Evolutionary conservation across 106 monocot genomes (phyloP), one percentile per base, ranked within the genome.

Genomic region (Posidonia australis): DNA sequence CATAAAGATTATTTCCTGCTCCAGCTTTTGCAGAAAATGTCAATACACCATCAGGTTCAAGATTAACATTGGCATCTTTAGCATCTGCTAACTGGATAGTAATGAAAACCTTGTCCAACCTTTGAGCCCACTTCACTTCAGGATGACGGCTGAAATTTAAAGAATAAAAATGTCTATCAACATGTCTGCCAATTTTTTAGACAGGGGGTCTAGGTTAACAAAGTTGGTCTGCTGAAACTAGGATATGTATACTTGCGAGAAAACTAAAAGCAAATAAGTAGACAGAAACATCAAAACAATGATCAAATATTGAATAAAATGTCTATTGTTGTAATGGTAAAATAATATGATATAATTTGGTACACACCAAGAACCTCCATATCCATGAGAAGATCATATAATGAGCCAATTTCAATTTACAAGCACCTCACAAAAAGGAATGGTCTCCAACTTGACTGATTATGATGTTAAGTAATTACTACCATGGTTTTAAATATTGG

Each of bases 41-140:
- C 67, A 92, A 84, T 71, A 68, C 31, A 28, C 83, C 87, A 12
- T 92, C 87, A 63, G 86, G 81, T 69, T 86, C 72, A 70, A 86
- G 77, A 60, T 84, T 73, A 70, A 84, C 77, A 19, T 79, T 78
- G 7, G 67, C 84, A 79, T 86, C 69, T 64, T 78, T 84, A 45
- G 86, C 77, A 82, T 92, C 83, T 66, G 91, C 66, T 71, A 92
- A 69, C n/a, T 66, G 79, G 22, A 92, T 73, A 23, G 86, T 87
- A 47, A 92, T 46, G 76, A 81, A 92, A 55, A 84, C 87, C 64
- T 92, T 86, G 77, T 92, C 84, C 20, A 70, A 14, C 69, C 91
- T 83, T 67, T 92, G 71, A 13, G 86, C 83, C 91, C 91, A 86
- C 73, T 81, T 82, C 60, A 92, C 84, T 70, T 86, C 83, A 54